A percentile compares a stretch with the other conserved stretches of the same genome.
These are phyloP conservation scores for Cornus suecica DNA, from an alignment of 148 eudicot species.

Conservation along the genomic window DNA sequence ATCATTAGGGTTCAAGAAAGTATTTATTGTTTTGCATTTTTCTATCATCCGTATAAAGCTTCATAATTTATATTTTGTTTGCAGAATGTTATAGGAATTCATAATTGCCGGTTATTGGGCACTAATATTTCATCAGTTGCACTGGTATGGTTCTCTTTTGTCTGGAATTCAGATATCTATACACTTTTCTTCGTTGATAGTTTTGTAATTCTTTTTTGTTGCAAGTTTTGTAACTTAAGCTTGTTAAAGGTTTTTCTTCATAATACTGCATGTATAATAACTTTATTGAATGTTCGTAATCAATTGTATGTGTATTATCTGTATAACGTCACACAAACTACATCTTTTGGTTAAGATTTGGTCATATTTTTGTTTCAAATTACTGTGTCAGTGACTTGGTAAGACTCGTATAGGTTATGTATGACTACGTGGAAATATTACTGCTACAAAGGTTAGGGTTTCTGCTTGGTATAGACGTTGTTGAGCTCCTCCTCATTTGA, in stretches of 20 bases:
- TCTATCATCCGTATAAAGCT: constrained; percentile 14
- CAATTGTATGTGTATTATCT: not conserved
- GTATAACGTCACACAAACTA: not conserved
- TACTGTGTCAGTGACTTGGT: too few relatives aligned
- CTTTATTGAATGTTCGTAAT: not conserved
- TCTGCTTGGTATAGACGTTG: too few relatives aligned
- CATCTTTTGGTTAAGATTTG: too few relatives aligned
- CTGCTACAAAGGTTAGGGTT: too few relatives aligned
- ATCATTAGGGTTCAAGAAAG: not conserved
- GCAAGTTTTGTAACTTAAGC: not conserved
- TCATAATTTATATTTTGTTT: constrained; percentile 5
- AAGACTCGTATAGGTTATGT: too few relatives aligned
- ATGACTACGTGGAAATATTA: too few relatives aligned
- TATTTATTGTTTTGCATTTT: not conserved
- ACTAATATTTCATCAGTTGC: constrained; percentile 35
- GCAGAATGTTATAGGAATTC: constrained; percentile 39
- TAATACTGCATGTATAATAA: constrained; percentile 2
- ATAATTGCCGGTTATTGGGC: constrained; percentile 25
- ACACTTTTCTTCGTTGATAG: not conserved
- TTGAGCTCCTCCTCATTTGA: too few relatives aligned
- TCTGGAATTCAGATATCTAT: not conserved
- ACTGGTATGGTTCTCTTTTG: constrained; percentile 34
- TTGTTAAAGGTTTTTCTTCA: not conserved
- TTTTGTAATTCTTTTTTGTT: not conserved
- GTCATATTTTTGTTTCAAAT: too few relatives aligned